Base-by-base conservation (phyloP, 768 basidiomycete species). In the Suillus americanus region DNA sequence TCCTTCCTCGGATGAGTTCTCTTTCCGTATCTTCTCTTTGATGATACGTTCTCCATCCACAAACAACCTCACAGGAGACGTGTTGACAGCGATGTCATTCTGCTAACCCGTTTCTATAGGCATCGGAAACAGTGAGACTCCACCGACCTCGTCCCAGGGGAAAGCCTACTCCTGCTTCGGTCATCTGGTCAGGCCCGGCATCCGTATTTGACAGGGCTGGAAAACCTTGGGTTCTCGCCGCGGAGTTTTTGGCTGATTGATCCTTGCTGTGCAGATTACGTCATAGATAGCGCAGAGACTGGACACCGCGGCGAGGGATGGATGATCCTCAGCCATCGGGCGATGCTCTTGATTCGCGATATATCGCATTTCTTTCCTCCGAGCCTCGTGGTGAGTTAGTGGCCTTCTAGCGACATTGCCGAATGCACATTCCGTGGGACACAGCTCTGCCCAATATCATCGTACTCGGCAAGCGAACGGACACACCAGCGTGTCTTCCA, bases 11-110 rank as follows among this genome's bases (percentile, higher is more conserved):
- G 86, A 87, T 66, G 83, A 88, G 48, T 79, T 87, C 66, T 85
- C 83, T 0, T 84, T 82, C 85, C 0, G 81, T 84, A 77, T 81
- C 81, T 8, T 71, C 78, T 1, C 79, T 91, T 91, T 9, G 90
- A 92, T 43, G 90, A 92, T 65, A 91, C 90, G 0, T 92, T 93
- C 73, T 85, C 85, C 80, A 71, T 82, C 25, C 75, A 74, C 59
- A 68, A 69, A 30, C 74, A 76, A 55, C 73, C 72, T 1, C 79
- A 73, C 28, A 82, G 84, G 37, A 78, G 73, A 50, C 84, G 90
- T 13, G 85, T 90, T 13, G 90, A 89, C 38, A 91, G 89, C 62
- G 90, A 93, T 7, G 0, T 43, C 43, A 45, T 20, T 20, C 40
- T 41, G n/a, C 60, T 51, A 57, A 33, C 28, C 37, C 35, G 23